Percentiles rank a stretch among this genome's conserved stretches.
These are phyloP conservation scores for Cinnamomum chago DNA, from an alignment of 164 flowering plant genomes.

Conservation along the genomic window DNA sequence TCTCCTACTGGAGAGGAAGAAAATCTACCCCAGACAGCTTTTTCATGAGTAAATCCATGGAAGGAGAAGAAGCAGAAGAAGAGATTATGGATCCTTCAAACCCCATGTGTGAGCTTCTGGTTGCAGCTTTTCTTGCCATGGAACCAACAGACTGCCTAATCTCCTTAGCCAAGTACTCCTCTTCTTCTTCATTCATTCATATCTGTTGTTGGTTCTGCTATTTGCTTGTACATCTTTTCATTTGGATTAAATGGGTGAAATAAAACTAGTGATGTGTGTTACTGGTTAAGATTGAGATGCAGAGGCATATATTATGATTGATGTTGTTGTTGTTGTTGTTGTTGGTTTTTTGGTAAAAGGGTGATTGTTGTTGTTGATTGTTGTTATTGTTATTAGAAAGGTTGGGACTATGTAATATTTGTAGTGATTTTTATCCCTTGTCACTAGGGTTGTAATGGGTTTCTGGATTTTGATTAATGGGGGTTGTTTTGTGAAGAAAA, in stretches of 20 bases:
- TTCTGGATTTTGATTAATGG: background rate
- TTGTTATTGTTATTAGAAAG: background rate
- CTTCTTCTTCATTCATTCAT: background rate
- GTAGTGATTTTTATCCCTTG: background rate
- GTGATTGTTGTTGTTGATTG: background rate
- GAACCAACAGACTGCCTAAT: conserved; percentile 62
- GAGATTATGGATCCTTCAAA: conserved; percentile 20
- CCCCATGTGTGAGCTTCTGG: conserved; percentile 37
- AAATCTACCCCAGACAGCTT: too few relatives aligned
- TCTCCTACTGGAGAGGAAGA: too few relatives aligned
- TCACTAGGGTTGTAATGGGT: background rate
- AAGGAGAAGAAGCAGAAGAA: conserved; percentile 14
- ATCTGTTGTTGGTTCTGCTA: background rate
- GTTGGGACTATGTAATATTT: background rate
- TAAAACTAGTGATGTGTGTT: background rate
- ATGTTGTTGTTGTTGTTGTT: background rate
- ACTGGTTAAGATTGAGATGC: background rate
- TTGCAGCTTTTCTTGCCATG: conserved; percentile 83
- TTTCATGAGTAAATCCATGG: background rate
- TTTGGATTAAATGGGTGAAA: background rate
- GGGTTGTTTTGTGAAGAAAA: background rate
- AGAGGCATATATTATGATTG: background rate
- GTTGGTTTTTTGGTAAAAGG: too few relatives aligned
- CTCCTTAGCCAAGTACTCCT: conserved; percentile 46
- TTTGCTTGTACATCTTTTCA: too few relatives aligned